Percentiles rank a stretch among this genome's conserved stretches.
Evolutionary conservation across 129 eudicot species (phyloP).

Genomic region (Artemisia annua): DNA sequence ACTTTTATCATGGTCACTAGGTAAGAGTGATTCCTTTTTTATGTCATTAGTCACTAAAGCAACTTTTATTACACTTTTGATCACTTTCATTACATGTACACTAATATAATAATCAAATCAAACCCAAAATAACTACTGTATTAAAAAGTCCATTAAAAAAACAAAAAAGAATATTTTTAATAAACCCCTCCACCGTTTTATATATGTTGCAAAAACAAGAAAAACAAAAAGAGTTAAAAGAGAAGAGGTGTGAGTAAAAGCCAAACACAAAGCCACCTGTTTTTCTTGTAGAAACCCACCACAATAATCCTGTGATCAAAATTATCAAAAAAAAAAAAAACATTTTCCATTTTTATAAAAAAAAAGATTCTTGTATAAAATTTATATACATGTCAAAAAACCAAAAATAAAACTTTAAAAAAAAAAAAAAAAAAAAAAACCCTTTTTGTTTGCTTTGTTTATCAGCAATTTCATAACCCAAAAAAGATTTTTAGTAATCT

Average conservation of each 20-base stretch:
- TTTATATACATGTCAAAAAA: too few species aligned
- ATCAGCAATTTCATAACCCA: constrained; percentile 15
- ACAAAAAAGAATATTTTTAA: neutral
- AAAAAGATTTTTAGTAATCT: neutral
- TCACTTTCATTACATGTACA: too few species aligned
- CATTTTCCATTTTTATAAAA: constrained; percentile 21
- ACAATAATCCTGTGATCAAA: constrained; percentile 41
- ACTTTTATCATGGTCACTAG: too few species aligned
- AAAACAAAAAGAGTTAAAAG: constrained; percentile 37
- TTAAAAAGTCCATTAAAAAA: too few species aligned
- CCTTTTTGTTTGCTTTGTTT: constrained; percentile 37
- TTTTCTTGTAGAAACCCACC: constrained; percentile 55
- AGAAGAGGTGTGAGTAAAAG: constrained; percentile 29
- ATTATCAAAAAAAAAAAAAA: constrained; percentile 18
- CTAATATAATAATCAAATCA: too few species aligned
- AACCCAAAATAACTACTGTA: too few species aligned
- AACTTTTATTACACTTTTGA: too few species aligned
- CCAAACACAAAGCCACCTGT: constrained; percentile 64
- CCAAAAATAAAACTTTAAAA: too few species aligned
- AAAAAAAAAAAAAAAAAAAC: constrained; percentile 10
- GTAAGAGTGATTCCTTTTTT: too few species aligned
- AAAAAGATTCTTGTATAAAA: too few species aligned
- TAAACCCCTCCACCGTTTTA: constrained; percentile 31
- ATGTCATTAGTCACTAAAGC: too few species aligned
- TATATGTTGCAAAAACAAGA: constrained; percentile 25